Percentiles rank a stretch among this genome's conserved stretches.
These are phyloP conservation scores for Cyclotella distinguenda DNA, from an alignment of 108 stramenopile genomes.

Conservation along the genomic window DNA sequence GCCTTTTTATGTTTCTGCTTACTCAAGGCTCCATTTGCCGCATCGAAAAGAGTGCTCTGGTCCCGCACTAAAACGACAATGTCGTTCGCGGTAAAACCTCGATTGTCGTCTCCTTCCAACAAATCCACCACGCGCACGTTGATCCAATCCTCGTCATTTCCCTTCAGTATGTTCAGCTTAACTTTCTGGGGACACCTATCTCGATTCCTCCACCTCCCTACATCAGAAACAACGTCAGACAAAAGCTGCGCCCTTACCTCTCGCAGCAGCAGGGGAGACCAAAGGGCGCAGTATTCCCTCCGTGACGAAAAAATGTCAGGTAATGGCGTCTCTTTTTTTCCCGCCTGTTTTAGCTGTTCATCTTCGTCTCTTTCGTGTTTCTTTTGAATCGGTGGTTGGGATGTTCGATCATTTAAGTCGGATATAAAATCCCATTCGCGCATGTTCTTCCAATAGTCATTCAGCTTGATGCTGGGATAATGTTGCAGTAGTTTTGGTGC, in stretches of 20 bases:
- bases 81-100: constrained; percentile 46
- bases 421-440: constrained; percentile 79
- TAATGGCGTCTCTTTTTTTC: constrained; percentile 29
- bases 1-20: constrained; percentile 11
- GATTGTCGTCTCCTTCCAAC: constrained; percentile 15
- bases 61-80: constrained; percentile 32
- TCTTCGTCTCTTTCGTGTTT: constrained; percentile 8
- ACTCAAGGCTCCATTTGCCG: constrained; percentile 42
- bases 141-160: constrained; percentile 45
- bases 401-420: constrained; percentile 43
- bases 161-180: constrained; percentile 29
- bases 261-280: constrained; percentile 78
- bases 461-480: constrained; percentile 34
- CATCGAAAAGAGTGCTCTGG: constrained; percentile 30
- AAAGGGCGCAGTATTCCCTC: constrained; percentile 72
- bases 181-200: constrained; percentile 34
- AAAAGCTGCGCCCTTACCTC: constrained; percentile 77
- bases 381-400: background rate
- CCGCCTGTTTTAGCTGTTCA: background rate
- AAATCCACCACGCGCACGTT: constrained; percentile 16
- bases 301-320: constrained; percentile 72
- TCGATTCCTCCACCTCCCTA: constrained; percentile 31
- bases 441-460: constrained; percentile 77
- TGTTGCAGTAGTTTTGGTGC: constrained; percentile 40
- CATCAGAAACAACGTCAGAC: constrained; percentile 50